Base-by-base conservation (phyloP, 192 early-diverging fungal species). In the Rhizophagus clarus region DNA sequence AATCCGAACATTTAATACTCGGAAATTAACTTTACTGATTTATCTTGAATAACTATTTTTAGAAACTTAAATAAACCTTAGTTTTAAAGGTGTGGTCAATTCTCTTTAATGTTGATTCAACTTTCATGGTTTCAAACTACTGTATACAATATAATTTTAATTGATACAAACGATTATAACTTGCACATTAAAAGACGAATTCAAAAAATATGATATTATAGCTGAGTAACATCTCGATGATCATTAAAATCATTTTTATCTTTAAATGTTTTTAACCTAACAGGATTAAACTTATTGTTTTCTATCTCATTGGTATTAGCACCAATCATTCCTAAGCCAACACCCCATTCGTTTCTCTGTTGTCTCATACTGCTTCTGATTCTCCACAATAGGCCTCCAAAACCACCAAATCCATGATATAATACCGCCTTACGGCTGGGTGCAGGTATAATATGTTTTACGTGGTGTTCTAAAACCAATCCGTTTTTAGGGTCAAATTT, bases 351-450 rank as follows among this genome's bases (percentile, higher is more conserved):
- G n/a, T 64, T 64, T 26, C 64, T 76, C 24, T 76, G 73, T 34
- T 74, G 29, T 22, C 31, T 61, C 61, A 76, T 37, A 12, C 32
- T 31, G 15, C 75, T 76, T 40, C 75, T 61, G 28, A 76, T 61
- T 63, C 75, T 24, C 75, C 75, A 76, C 6, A 63, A 20, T 42
- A 61, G 63, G 3, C 75, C 75, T 1, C 75, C 75, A 40, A 76
- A 47, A 11, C 75, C 75, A 29, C 75, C 75, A 63, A 76, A 76
- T 22, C 75, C 75, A 51, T 76, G 75, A 63, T 76, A 76, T 45
- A 76, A 40, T 45, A 76, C 75, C 15, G 75, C 75, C 11, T 20
- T 61, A 17, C 75, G 56, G 29, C 75, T 76, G 32, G 75, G 75
- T 42, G 75, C 75, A 3, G 75, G 75, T 42, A 76, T 37, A 26